phyloP scores from a whole-genome alignment of 2,329 filamentous ascomycete species.

The Chalara sp. region DNA sequence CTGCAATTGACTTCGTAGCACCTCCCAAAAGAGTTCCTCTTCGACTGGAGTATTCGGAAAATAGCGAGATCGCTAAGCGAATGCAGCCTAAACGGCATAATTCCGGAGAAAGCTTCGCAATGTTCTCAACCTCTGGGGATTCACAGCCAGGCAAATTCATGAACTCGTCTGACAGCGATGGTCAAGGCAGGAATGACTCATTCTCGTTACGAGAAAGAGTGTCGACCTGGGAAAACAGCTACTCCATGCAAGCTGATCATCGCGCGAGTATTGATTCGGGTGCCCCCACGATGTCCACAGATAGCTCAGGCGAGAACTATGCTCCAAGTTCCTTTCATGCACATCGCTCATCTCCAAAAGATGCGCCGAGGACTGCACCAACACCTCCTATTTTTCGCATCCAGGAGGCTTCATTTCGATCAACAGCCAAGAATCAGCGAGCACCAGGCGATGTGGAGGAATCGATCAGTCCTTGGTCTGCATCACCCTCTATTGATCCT shows the following conservation, averaged over 20 bases:
- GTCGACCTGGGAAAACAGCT: conserved; percentile 25
- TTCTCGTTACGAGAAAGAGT: conserved; percentile 18
- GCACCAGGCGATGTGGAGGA: conserved; percentile 2
- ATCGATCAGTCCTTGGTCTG: conserved; percentile 5
- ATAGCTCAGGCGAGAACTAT: conserved; percentile 10
- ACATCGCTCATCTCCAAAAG: conserved; percentile 1
- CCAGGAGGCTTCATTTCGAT: conserved; percentile 18
- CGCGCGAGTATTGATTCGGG: conserved; percentile 19
- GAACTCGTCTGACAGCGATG: conserved; percentile 29
- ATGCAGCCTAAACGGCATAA: conserved; percentile 39
- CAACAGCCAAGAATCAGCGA: neutral
- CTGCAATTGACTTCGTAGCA: conserved; percentile 46
- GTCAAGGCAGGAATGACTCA: conserved; percentile 3
- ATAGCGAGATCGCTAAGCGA: conserved; percentile 10
- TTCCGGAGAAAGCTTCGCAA: conserved; percentile 52
- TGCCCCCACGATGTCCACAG: conserved; percentile 7
- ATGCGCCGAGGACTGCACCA: conserved; percentile 5
- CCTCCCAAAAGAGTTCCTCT: conserved; percentile 34
- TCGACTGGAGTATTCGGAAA: conserved; percentile 26
- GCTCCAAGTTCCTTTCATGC: conserved; percentile 7
- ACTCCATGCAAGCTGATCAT: conserved; percentile 11
- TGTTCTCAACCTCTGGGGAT: conserved; percentile 52
- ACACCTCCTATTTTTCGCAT: conserved; percentile 17
- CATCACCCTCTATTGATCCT: conserved; percentile 18
- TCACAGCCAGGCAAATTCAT: conserved; percentile 33